phyloP scores from a whole-genome alignment of 805 yeast genomes.

The Pichia phayaonensis region DNA sequence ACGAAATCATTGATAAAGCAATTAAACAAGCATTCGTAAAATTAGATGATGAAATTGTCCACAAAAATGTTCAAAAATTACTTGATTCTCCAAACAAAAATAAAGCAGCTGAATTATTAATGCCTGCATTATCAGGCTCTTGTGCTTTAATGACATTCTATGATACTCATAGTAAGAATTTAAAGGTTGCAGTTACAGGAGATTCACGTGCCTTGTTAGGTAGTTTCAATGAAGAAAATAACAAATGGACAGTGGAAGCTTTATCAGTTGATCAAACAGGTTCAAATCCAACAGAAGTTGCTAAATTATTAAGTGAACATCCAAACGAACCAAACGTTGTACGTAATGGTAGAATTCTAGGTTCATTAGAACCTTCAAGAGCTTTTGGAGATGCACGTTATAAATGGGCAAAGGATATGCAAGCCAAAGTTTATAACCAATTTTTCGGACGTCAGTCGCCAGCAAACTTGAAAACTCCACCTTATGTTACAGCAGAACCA shows the following conservation, averaged over 20 bases:
- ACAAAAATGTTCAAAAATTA: slow-evolving; percentile 61
- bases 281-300: slow-evolving; percentile 79
- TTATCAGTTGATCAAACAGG: slow-evolving; percentile 92
- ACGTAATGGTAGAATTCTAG: slow-evolving; percentile 82
- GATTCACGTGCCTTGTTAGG: slow-evolving; percentile 92
- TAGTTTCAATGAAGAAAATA: slow-evolving; percentile 50
- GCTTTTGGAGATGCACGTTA: slow-evolving; percentile 97
- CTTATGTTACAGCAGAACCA: slow-evolving; percentile 96
- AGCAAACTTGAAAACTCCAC: slow-evolving; percentile 73
- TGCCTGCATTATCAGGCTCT: slow-evolving; percentile 94
- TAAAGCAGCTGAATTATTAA: slow-evolving; percentile 60
- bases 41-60: slow-evolving; percentile 81
- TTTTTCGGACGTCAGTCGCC: slow-evolving; percentile 80
- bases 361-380: slow-evolving; percentile 89
- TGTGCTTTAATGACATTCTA: slow-evolving; percentile 86
- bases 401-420: slow-evolving; percentile 70
- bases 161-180: slow-evolving; percentile 61
- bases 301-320: slow-evolving; percentile 75
- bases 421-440: slow-evolving; percentile 61
- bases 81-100: slow-evolving; percentile 62
- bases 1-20: slow-evolving; percentile 69
- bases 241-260: slow-evolving; percentile 77
- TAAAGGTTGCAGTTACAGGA: slow-evolving; percentile 92
- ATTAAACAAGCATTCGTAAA: slow-evolving; percentile 72
- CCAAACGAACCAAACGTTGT: slow-evolving; percentile 85